Evolutionary conservation across 306 rosid genomes (phyloP), one percentile per base, ranked within the genome.

Genomic region (Cicer cuneatum): DNA sequence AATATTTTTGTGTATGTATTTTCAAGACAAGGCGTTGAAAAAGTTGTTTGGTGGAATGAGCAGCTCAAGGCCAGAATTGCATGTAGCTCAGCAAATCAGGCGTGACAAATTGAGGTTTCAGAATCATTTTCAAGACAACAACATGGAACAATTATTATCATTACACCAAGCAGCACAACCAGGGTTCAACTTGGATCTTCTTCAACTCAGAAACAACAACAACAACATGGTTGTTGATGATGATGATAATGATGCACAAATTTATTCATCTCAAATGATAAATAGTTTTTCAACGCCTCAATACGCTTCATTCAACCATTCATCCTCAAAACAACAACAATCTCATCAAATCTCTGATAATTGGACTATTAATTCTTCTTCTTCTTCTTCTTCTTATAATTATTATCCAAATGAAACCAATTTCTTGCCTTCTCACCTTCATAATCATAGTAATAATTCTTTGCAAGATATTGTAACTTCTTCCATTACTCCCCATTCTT

Each of bases 61-160:
- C 60, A 83, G 89, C 62, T 82, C 78, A 81, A 83, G 93, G 75
- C 92, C 85, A 6, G 97, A 92, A 78, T 79, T 87, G 16, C 99
- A 94, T 77, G 96, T 92, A 10, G 95, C 97, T 41, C 99, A 90
- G 64, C 97, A 92, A 85, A 83, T 88, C 53, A 87, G 99, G 76
- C 93, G 97, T 1, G 93, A 89, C 29, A 94, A 89, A 77, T 47
- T 92, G 53, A 83, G 99, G 80, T 84, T 87, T 38, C 88, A 85
- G n/a, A 75, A 63, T 65, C 38, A 58, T 9, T 70, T 67, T 18
- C 78, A 83, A 10, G 71, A 76, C 16, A 78, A 52, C 81, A 66
- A 84, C 75, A 41, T 79, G 7, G 86, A 85, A 39, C 85, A 79
- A 6, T 42, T 83, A 21, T 46, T 83, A 21, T 56, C 86, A 11